Evolutionary conservation across 495 filamentous ascomycete genomes (phyloP).

Genomic region (Talaromyces stipitatus): DNA sequence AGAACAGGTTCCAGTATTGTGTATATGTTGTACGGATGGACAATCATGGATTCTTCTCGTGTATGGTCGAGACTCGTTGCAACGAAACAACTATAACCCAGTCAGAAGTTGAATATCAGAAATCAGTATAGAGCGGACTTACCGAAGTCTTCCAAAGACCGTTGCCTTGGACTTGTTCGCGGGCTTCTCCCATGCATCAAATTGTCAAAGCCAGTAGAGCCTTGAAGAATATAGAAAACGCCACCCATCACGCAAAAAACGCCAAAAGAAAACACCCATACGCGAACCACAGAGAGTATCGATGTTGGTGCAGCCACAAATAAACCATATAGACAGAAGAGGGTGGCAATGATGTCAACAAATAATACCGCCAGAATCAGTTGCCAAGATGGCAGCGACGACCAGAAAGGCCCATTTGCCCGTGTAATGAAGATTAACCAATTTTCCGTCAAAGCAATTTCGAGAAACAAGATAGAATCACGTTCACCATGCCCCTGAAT

Average conservation of each 20-base stretch:
- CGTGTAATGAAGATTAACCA: constrained; percentile 97
- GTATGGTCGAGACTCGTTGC: constrained; percentile 76
- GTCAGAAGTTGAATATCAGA: not conserved
- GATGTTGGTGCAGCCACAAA: constrained; percentile 61
- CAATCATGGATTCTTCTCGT: constrained; percentile 49
- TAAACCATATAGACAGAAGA: constrained; percentile 77
- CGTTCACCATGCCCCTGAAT: constrained; percentile 79
- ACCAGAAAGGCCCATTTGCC: constrained; percentile 82
- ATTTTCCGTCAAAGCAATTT: constrained; percentile 88
- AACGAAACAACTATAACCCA: constrained; percentile 58
- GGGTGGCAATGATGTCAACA: constrained; percentile 75
- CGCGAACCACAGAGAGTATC: constrained; percentile 71
- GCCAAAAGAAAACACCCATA: constrained; percentile 82
- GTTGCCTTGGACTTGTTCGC: constrained; percentile 66
- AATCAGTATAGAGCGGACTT: constrained; percentile 29
- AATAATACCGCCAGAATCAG: constrained; percentile 65
- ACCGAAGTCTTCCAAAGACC: constrained; percentile 80
- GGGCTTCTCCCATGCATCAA: constrained; percentile 83
- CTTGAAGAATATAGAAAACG: constrained; percentile 69
- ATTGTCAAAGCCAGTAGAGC: constrained; percentile 73
- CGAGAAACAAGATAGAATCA: constrained; percentile 78
- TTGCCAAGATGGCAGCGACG: constrained; percentile 75
- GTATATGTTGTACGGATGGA: not conserved
- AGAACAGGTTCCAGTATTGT: not conserved
- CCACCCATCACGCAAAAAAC: constrained; percentile 65